These are phyloP conservation scores for Sutorius eximius DNA, from an alignment of 1,284 basidiomycete genomes.

Conservation along the genomic window DNA sequence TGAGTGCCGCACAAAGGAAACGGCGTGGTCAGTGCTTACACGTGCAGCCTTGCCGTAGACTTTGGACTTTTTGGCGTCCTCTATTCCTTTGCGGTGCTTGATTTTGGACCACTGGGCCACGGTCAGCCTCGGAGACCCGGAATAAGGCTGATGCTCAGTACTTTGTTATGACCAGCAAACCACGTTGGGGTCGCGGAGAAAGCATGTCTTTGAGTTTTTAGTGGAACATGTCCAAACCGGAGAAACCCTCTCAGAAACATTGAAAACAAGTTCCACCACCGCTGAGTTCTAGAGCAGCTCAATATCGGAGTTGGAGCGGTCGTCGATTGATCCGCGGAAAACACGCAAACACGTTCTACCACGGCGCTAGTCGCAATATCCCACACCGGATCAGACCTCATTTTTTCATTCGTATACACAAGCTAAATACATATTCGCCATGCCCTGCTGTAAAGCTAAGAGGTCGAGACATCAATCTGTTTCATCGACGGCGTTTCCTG, in stretches of 20 bases:
- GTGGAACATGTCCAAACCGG: neutral
- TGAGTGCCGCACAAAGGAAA: neutral
- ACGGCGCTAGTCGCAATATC: neutral
- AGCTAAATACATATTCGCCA: neutral
- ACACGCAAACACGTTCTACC: neutral
- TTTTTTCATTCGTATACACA: neutral
- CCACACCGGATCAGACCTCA: neutral
- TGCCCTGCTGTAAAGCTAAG: neutral
- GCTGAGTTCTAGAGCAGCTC: neutral
- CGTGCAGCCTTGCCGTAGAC: conserved; percentile 59
- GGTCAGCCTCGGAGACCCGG: conserved; percentile 6
- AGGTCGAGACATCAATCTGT: neutral
- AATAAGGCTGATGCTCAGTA: conserved; percentile 21
- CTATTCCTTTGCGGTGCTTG: conserved; percentile 75
- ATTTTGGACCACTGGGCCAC: conserved; percentile 81
- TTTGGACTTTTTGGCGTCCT: conserved; percentile 64
- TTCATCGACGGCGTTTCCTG: conserved; percentile 18
- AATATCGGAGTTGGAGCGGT: neutral
- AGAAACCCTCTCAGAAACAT: conserved; percentile 17
- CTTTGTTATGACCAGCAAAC: conserved; percentile 70
- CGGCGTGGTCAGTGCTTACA: conserved; percentile 42
- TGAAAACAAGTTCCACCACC: neutral
- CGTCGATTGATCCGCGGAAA: conserved; percentile 15
- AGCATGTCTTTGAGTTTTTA: neutral
- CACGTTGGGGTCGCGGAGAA: conserved; percentile 38